Conservation (phyloP, 495 filamentous ascomycete species). For the Pyrenula massariospora region DNA sequence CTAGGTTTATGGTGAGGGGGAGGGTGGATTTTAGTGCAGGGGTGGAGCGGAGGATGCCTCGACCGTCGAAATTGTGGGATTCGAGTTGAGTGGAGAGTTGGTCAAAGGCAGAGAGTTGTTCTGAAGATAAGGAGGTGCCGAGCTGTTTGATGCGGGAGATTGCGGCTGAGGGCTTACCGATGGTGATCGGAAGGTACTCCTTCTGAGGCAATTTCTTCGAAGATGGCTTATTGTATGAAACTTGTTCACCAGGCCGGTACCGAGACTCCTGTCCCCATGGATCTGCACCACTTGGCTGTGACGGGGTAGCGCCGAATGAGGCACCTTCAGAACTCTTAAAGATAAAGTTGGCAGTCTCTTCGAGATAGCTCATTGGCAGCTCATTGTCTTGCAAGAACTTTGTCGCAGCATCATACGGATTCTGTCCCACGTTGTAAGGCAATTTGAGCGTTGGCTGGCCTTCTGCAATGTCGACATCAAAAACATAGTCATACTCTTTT, state of each 20-base stretch:
- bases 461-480: constrained; percentile 95
- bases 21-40: constrained; percentile 33
- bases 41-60: constrained; percentile 9
- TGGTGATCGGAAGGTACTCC: constrained; percentile 63
- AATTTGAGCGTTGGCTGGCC: constrained; percentile 89
- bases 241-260: constrained; percentile 60
- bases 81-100: constrained; percentile 47
- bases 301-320: constrained; percentile 47
- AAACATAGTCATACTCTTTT: constrained; percentile 93
- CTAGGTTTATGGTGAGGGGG: constrained; percentile 50
- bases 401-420: constrained; percentile 82
- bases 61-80: constrained; percentile 2
- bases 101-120: constrained; percentile 48
- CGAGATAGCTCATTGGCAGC: constrained; percentile 78
- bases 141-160: constrained; percentile 63
- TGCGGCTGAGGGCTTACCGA: constrained; percentile 50
- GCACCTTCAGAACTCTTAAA: constrained; percentile 78
- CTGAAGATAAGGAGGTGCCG: constrained; percentile 59
- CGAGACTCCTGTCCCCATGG: constrained; percentile 67
- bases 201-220: constrained; percentile 68
- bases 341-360: constrained; percentile 92
- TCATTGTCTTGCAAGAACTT: constrained; percentile 90
- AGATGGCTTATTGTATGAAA: constrained; percentile 18
- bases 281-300: constrained; percentile 40
- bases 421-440: constrained; percentile 84